Evolutionary conservation across 2,329 filamentous ascomycete genomes (phyloP), one percentile per base, ranked within the genome.

Genomic region (Paecilomyces niveus): DNA sequence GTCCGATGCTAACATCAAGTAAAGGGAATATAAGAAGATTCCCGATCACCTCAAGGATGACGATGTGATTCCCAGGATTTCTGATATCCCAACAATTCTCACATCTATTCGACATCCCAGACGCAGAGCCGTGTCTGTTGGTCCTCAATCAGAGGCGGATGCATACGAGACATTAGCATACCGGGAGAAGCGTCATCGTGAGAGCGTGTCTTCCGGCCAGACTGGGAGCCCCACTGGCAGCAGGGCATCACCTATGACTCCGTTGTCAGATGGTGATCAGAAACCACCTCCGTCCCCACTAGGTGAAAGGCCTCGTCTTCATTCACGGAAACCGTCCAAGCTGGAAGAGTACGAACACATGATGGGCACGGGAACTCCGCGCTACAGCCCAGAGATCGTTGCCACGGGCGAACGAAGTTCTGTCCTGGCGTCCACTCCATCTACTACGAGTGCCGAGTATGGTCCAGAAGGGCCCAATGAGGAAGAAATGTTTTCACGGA

Each of bases 161-260:
- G 94, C 92, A 24, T 96, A 97, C 75, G 94, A 99, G 77, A 91
- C 92, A 21, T 80, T 99, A 54, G 94, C 93, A 5, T 96, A 96
- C 70, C 87, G 93, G 21, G 91, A 96, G 65, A 84, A 87, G 63
- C 79, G 81, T 59, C 77, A 86, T 57, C 79, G 84, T 55, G 83
- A 88, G 66, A 87, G 84, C 65, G 76, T 81, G 24, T 81, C 78
- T n/a, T 78, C 75, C 8, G 62, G 63, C 21, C 52, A 51, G 29
- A 45, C 11, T 54, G 18, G 54, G 22, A 21, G 57, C 53, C 49
- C 58, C 29, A 57, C 54, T 62, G 26, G n/a, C 55, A 54, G 56
- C 51, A 65, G 64, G 9, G 62, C 65, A 15, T 65, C 68, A 5
- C 63, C 69, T 2, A 58, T 55, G 59, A 66, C 39, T 45, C 39